A percentile compares a stretch with the other conserved stretches of the same genome.
Evolutionary conservation across 192 early-diverging fungal genomes (phyloP).

Genomic region (Coemansia sp.): DNA sequence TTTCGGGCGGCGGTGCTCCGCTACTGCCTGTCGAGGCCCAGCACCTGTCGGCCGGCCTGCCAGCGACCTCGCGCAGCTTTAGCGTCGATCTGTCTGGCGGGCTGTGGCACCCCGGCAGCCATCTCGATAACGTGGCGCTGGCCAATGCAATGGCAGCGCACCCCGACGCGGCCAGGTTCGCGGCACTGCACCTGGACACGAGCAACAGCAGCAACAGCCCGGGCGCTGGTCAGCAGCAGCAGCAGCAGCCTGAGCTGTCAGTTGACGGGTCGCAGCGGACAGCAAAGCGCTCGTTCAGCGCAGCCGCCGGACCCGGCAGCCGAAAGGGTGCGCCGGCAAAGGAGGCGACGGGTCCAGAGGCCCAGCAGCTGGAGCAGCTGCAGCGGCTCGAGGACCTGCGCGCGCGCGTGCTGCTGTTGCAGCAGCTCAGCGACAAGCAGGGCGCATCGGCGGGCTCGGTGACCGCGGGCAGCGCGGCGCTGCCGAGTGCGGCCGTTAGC

Average conservation of each 20-base stretch:
- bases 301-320: background rate
- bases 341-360: background rate
- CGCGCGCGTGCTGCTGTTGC: conserved; percentile 31
- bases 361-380: conserved; percentile 32
- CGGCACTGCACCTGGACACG: background rate
- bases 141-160: background rate
- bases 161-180: background rate
- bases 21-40: background rate
- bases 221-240: background rate
- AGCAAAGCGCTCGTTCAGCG: conserved; percentile 6
- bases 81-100: conserved; percentile 6
- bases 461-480: background rate
- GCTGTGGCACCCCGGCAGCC: background rate
- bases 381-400: conserved; percentile 46
- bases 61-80: background rate
- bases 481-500: too few species aligned
- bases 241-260: background rate
- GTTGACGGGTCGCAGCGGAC: background rate
- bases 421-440: conserved; percentile 31
- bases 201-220: background rate
- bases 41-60: background rate
- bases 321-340: background rate
- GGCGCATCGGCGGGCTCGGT: background rate
- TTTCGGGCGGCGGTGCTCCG: background rate
- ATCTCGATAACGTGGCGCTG: background rate